Evolutionary conservation across 2,329 filamentous ascomycete genomes (phyloP).

Genomic region (Colletotrichum lentis): DNA sequence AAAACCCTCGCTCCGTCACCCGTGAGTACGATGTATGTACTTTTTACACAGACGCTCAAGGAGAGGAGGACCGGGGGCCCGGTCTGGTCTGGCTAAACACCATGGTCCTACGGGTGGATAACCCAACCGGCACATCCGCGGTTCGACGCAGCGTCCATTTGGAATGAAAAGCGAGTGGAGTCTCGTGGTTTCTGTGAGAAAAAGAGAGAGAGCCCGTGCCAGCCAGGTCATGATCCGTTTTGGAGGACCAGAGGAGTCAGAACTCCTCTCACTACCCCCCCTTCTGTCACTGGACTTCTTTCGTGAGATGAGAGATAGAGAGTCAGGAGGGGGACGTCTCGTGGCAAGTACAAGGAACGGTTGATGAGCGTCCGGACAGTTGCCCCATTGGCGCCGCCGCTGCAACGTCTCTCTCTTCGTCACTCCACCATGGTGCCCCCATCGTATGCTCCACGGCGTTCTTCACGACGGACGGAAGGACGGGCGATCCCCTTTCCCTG

Average conservation of each 20-base stretch:
- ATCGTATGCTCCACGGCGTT: constrained; percentile 7
- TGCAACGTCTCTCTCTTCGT: constrained; percentile 1
- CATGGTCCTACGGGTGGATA: background rate
- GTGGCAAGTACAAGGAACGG: background rate
- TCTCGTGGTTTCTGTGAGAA: background rate
- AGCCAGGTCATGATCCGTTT: constrained; percentile 1
- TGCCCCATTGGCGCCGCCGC: constrained; percentile 5
- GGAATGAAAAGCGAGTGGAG: constrained; percentile 36
- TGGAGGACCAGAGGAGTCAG: background rate
- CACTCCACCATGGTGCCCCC: constrained; percentile 1
- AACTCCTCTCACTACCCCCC: background rate
- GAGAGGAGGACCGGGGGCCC: constrained; percentile 1
- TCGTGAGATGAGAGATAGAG: constrained; percentile 3
- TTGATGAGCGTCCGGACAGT: background rate
- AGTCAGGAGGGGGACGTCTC: background rate
- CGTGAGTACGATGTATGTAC: too few species aligned
- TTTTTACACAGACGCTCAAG: constrained; percentile 8
- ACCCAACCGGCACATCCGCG: constrained; percentile 38
- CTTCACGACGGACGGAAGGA: background rate
- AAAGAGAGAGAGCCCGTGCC: constrained; percentile 17
- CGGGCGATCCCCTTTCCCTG: constrained; percentile 7
- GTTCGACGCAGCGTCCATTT: constrained; percentile 27
- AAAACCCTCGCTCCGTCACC: background rate
- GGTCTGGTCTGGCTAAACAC: background rate
- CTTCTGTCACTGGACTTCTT: background rate